Conservation (phyloP, 257 asterid species). For the Leonotis leonurus region DNA sequence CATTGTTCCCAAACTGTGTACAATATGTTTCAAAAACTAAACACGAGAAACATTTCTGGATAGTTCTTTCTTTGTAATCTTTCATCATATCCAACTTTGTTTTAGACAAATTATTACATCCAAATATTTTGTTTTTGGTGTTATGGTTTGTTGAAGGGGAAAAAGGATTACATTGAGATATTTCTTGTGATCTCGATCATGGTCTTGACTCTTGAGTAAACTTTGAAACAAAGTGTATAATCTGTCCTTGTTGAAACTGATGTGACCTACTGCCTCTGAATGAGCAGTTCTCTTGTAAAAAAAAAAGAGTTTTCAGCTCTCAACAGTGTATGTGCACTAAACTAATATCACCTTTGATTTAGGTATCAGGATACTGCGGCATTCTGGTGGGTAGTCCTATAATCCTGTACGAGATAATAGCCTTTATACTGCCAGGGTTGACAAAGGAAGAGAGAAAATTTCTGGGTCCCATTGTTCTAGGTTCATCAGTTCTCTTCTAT, state of each 20-base stretch:
- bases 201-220: background rate
- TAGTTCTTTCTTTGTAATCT: background rate
- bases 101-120: background rate
- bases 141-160: background rate
- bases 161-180: background rate
- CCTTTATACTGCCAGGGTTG: constrained; percentile 91
- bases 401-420: constrained; percentile 88
- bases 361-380: constrained; percentile 98
- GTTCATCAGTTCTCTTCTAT: constrained; percentile 92
- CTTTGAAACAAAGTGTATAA: background rate
- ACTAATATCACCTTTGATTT: constrained; percentile 20
- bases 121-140: background rate
- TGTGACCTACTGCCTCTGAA: background rate
- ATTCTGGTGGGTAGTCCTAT: constrained; percentile 88
- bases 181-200: background rate
- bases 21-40: background rate
- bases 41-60: background rate
- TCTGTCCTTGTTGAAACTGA: background rate
- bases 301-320: background rate
- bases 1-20: background rate
- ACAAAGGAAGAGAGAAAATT: constrained; percentile 81
- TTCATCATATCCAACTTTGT: background rate
- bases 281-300: background rate
- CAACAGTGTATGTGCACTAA: background rate
- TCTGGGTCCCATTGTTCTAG: constrained; percentile 91